A percentile compares a stretch with the other conserved stretches of the same genome.
phyloP scores from a whole-genome alignment of 2,329 filamentous ascomycete species.

The Clarireedia hainanense region DNA sequence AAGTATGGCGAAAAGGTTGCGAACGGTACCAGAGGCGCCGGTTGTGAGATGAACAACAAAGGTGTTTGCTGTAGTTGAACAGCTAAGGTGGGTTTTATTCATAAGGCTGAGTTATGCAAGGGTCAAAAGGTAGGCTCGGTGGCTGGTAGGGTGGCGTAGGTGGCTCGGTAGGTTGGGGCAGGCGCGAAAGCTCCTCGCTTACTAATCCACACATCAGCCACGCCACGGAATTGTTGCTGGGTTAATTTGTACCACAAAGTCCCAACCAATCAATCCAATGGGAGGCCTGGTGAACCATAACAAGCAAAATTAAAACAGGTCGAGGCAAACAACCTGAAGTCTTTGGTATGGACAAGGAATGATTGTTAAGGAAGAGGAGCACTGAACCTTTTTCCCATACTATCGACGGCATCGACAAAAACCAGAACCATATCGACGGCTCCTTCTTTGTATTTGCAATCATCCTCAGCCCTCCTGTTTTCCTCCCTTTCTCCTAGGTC shows the following conservation, averaged over 20 bases:
- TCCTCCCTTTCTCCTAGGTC: background rate
- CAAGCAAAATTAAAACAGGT: slow-evolving; percentile 1
- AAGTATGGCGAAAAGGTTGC: no score
- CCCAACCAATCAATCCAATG: slow-evolving; percentile 7
- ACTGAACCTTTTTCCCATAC: no score
- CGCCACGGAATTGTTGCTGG: slow-evolving; percentile 7
- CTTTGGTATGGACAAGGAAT: background rate
- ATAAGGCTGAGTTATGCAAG: slow-evolving; percentile 6
- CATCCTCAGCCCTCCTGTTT: background rate
- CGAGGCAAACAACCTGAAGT: background rate
- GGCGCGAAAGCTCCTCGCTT: background rate
- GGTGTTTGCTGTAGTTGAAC: background rate
- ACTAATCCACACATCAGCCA: background rate
- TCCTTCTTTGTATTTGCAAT: background rate
- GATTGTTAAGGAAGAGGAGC: background rate
- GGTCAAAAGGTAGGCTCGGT: background rate
- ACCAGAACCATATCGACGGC: background rate
- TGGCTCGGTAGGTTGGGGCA: background rate
- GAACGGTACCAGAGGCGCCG: no score
- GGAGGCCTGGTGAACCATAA: slow-evolving; percentile 3
- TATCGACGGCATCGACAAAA: no score
- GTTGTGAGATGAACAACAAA: background rate
- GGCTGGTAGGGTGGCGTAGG: no score
- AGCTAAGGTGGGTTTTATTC: background rate
- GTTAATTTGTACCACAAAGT: background rate